Conservation (phyloP, 805 yeast genomes). For the Candida ovalis region DNA sequence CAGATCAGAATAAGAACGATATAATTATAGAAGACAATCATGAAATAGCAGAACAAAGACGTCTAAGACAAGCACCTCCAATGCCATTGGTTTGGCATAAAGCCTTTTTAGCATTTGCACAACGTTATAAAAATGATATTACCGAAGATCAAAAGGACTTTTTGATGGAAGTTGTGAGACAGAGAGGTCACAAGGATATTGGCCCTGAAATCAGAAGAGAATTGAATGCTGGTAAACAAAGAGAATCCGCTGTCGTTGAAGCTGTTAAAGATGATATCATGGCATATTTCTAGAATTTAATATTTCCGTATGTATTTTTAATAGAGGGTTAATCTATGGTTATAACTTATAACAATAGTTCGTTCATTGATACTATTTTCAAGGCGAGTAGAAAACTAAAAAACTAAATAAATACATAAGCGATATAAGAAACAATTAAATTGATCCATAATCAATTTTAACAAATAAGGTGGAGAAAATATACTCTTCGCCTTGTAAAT, state of each 20-base stretch:
- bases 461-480: slow-evolving; percentile 50
- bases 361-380: background rate
- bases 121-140: slow-evolving; percentile 92
- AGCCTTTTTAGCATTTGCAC: slow-evolving; percentile 90
- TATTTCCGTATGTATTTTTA: background rate
- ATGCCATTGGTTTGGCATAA: slow-evolving; percentile 98
- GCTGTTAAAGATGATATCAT: slow-evolving; percentile 4
- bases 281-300: slow-evolving; percentile 1
- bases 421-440: background rate
- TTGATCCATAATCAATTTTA: slow-evolving; percentile 19
- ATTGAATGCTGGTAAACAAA: slow-evolving; percentile 76
- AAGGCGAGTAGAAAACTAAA: background rate
- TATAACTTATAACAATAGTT: background rate
- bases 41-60: slow-evolving; percentile 31
- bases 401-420: background rate
- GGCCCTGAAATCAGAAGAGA: slow-evolving; percentile 96
- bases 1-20: slow-evolving; percentile 30
- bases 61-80: slow-evolving; percentile 40
- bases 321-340: background rate
- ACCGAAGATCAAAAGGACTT: slow-evolving; percentile 99
- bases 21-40: slow-evolving; percentile 20
- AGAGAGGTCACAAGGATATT: slow-evolving; percentile 81
- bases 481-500: slow-evolving; percentile 73
- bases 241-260: slow-evolving; percentile 30
- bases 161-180: slow-evolving; percentile 83